These are phyloP conservation scores for Aspergillus bridgeri DNA, from an alignment of 495 filamentous ascomycete species.

Conservation along the genomic window DNA sequence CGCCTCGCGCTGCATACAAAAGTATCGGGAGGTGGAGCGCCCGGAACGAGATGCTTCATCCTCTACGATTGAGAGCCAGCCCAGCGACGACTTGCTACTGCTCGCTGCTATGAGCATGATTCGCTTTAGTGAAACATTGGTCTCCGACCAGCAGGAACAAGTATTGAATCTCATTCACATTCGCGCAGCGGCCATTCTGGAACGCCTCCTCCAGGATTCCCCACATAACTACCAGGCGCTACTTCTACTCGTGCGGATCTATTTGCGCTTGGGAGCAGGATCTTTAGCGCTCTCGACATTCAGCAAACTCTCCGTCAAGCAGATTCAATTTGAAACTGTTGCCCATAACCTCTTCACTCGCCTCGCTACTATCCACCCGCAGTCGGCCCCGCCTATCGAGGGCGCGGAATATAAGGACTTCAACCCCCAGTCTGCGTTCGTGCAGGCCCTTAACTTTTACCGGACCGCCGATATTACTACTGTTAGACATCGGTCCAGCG, in stretches of 20 bases:
- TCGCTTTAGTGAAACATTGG: conserved; percentile 30
- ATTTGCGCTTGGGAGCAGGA: conserved; percentile 51
- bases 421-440: conserved; percentile 39
- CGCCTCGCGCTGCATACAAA: conserved; percentile 43
- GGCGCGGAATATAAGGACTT: conserved; percentile 43
- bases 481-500: conserved; percentile 29
- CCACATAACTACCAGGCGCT: conserved; percentile 58
- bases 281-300: conserved; percentile 53
- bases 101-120: conserved; percentile 56
- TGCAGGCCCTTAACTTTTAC: conserved; percentile 42
- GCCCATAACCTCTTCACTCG: conserved; percentile 56
- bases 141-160: conserved; percentile 16
- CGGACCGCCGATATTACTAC: conserved; percentile 34
- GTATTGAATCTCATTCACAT: conserved; percentile 42
- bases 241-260: conserved; percentile 52
- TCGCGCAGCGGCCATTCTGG: conserved; percentile 49
- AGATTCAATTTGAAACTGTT: conserved; percentile 57
- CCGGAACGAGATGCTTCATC: conserved; percentile 18
- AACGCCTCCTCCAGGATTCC: conserved; percentile 47
- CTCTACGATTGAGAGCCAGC: conserved; percentile 51
- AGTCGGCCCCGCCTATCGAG: conserved; percentile 39
- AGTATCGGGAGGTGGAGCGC: conserved; percentile 34
- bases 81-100: conserved; percentile 54
- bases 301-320: conserved; percentile 55
- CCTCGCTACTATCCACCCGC: conserved; percentile 54